Evolutionary conservation across 768 basidiomycete genomes (phyloP), one percentile per base, ranked within the genome.

Genomic region (Leucogyrophana mollusca): DNA sequence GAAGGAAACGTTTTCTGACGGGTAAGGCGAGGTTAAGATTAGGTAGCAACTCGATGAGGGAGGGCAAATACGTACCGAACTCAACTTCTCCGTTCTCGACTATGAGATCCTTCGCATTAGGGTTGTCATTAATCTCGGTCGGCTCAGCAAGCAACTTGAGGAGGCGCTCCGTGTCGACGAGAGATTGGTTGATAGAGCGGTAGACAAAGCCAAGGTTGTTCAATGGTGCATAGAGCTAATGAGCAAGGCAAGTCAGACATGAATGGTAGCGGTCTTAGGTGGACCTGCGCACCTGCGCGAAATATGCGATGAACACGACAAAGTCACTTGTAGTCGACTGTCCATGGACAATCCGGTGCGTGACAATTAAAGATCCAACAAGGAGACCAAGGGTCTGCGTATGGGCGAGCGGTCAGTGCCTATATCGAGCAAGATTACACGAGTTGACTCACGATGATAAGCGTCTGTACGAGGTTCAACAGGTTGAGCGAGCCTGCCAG

Each of bases 141-240:
- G 88, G 83, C 59, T 94, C 87, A 49, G 82, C 80, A 6, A 98
- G 74, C 14, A 94, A 73, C 45, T 85, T 78, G 46, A 96, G 73
- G 35, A 97, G 74, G 58, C 83, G 86, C 64, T 95, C 92, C 6
- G 90, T 86, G 59, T 93, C 90, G 16, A 90, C 81, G 45, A 90
- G 67, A 34, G 86, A 79, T 59, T 86, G 79, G 64, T 88, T 83
- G 53, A 88, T 73, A 6, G 82, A 79, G 18, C 88, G 82, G 61
- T 93, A 92, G 36, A 89, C 81, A 55, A 79, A 85, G 14, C 86
- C 89, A 38, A 91, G 79, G 58, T 83, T 84, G 57, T 84, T 85
- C 32, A 94, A 73, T 4, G 90, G 89, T 1, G 73, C 76, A 51
- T 88, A 90, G 11, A 90, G 69, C 76, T 88, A 57, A 43, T 42